Evolutionary conservation across 768 basidiomycete species (phyloP), one percentile per base, ranked within the genome.

Genomic region (Lactarius evosmus): DNA sequence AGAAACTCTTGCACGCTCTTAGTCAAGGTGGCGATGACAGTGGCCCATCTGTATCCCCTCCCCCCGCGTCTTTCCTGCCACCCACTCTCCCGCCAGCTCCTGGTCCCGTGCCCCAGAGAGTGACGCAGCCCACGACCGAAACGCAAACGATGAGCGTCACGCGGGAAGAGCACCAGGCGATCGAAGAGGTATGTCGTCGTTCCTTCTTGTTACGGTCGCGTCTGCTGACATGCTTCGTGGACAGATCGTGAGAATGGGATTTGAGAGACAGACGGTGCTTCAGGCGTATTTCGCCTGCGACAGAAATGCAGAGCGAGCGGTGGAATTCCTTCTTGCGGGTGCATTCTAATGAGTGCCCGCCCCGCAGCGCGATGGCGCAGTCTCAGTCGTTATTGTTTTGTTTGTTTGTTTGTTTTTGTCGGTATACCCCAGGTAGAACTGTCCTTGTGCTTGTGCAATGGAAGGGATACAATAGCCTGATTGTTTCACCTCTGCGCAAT

Each of bases 1-100:
- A 90, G 62, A 78, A 80, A 27, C 75, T 98, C 46, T 73, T 84
- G 52, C 80, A 1, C 0, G 52, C 22, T 25, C 50, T 63, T n/a
- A 16, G 12, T 34, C 30, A 34, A 12, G 6, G 17, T n/a, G 55
- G 27, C n/a, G 27, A 38, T 5, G 34, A 17, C 7, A 16, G 14
- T 22, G 44, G 14, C 29, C 4, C 30, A 27, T 25, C 51, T 14
- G 29, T 22, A 22, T 29, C 16, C 3, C n/a, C 7, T 30, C n/a
- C 22, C 17, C n/a, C 29, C 9, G 7, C n/a, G 17, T 30, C n/a
- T 16, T n/a, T 17, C 30, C 3, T 8, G 30, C 22, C 51, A 50
- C 12, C 27, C 11, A 9, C 27, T 12, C 29, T 44, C 41, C 41
- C 41, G 25, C 46, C 56, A 7, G 32, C 25, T 17, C 32, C 32